Base-by-base conservation (phyloP, 1,284 basidiomycete genomes). In the Ustilago lituana region DNA sequence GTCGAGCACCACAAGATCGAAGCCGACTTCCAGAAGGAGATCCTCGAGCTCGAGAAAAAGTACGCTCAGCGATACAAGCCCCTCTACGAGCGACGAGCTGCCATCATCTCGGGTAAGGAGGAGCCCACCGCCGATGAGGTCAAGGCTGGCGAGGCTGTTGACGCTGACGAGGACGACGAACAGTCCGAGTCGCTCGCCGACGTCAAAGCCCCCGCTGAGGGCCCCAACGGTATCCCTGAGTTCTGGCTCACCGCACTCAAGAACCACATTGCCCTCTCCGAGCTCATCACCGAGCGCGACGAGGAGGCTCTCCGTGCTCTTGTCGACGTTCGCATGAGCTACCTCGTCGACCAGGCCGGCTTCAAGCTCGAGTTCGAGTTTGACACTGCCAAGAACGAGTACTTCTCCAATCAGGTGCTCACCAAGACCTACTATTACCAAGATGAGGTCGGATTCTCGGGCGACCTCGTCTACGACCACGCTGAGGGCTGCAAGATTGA, bases 201-300 rank as follows among this genome's bases (percentile, higher is more conserved):
- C 27, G 79, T 81, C 59, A 76, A 84, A 63, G 80, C 82, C 37
- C 83, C 83, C 63, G 76, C 81, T 31, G 78, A 80, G 19, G 81
- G 80, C 27, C 71, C 83, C 53, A 84, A 86, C 69, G 90, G 90
- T 70, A 93, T 98, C 78, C 92, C 94, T 63, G 90, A 96, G 81
- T 98, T 98, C 87, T 98, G 95, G 95, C 89, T 97, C 76, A 98
- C 95, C 1, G 93, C 93, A 1, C 87, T 98, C 69, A 89, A 92
- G 78, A 98, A 96, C 84, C 93, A 97, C 83, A 84, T 90, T 60
- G 92, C 89, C 49, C 87, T 98, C 53, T 87, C 88, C 43, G 93
- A 94, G 54, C 86, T 94, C 80, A 94, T 98, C 85, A 96, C 92
- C 31, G 94, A 97, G 80, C 89, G 90, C 53, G 95, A 98, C 83